Evolutionary conservation across 2,329 filamentous ascomycete genomes (phyloP), one percentile per base, ranked within the genome.

Genomic region (Falciphora oryzae): DNA sequence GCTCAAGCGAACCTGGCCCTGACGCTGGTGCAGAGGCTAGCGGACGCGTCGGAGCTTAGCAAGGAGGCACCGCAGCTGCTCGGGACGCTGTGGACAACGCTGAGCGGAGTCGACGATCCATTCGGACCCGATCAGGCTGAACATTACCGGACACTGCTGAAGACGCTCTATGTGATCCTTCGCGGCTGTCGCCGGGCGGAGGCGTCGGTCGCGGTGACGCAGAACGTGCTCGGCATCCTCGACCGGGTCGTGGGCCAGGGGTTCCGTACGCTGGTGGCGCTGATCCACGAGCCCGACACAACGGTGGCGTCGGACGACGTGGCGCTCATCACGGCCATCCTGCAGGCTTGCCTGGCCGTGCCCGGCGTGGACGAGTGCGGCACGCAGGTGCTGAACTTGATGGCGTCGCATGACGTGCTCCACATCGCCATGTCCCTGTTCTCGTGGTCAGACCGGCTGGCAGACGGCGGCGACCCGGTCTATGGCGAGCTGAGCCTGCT

Each of bases 401-500:
- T 92, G 80, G 81, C 85, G 1, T 85, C 86, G 60, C 88, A 93
- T 73, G 88, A 90, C 68, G 89, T 89, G 1, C 83, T 92, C 59
- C 90, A 94, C 71, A 90, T 93, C 66, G 93, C 93, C 0, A 88
- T 89, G 7, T 92, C 91, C 44, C 83, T 99, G 6, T 98, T 94
- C 76, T 97, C 93, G 0, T 99, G 95, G 95, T 87, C 94, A 4
- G 93, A 98, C 75, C 87, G 89, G 69, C 83, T 98, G 29, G 85
- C 89, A 0, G 83, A 89, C 50, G 87, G 88, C 32, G 62, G 62
- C 27, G 94, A 98, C 73, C 94, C 95, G 0, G 81, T 98, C 35
- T 98, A 97, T 75, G 95, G 93, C 68, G 93, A 97, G 73, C 85
- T 97, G n/a, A 91, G 91, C 71, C 84, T 97, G 57, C 83, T 93